Base-by-base conservation (phyloP, 2,329 filamentous ascomycete genomes). In the Cytospora piceicola region DNA sequence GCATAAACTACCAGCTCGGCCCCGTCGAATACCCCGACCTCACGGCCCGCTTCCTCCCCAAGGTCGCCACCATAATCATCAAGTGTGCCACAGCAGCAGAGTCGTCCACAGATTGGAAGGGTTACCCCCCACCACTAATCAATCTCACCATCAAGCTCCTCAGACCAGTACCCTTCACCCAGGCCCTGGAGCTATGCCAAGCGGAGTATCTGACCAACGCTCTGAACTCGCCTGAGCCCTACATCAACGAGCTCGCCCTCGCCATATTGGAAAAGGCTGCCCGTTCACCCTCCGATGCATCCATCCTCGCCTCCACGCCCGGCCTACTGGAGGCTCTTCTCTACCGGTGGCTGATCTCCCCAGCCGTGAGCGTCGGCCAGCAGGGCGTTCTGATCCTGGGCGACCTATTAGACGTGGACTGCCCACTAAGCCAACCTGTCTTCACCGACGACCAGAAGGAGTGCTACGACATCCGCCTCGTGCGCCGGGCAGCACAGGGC, bases 161-260 rank as follows among this genome's bases (percentile, higher is more conserved):
- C 20, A 74, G 78, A 0, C 84, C 85, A 0, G 75, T 88, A 1
- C 73, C 76, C 49, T 86, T 88, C 71, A 78, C 78, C 4, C 78
- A 84, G 54, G 77, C 82, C 20, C 77, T 88, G 68, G 76, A 79
- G 1, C 74, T 88, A 9, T 83, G 85, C 14, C 81, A 84, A 29
- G 78, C 82, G 53, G 78, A 82, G 7, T 77, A 81, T 17, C 73
- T 89, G 4, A 75, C 86, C 57, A 77, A 79, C 46, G 85, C 85
- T 29, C 77, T 89, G 20, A 74, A 75, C 56, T 87, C 85, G 1
- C 81, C 84, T 1, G 78, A 84, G 0, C 80, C 85, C 0, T 82
- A 84, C 2, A 84, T 84, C 34, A 87, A 86, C 71, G 76, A 87
- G 20, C 82, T 89, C 29, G 86, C 81, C 71, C 79, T 89, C 70